Conservation (phyloP, 345 rosid genomes). For the Durio zibethinus region DNA sequence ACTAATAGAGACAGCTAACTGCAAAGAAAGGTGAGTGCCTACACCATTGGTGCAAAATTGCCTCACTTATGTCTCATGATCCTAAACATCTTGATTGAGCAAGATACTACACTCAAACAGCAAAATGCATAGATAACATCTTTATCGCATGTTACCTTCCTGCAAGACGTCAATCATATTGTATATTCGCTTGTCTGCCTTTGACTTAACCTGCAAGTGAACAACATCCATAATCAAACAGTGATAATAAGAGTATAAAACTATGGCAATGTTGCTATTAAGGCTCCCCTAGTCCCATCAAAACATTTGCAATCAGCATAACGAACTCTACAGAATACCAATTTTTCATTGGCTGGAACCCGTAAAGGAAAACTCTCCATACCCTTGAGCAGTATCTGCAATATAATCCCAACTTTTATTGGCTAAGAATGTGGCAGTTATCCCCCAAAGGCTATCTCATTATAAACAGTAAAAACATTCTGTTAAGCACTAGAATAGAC, state of each 20-base stretch:
- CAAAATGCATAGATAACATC: not conserved
- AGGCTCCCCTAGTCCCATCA: not conserved
- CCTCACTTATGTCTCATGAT: not conserved
- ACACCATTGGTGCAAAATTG: not conserved
- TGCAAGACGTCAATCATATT: constrained; percentile 79
- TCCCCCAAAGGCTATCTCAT: not conserved
- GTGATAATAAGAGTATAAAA: not conserved
- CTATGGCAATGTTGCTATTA: not conserved
- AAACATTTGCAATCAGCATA: not conserved
- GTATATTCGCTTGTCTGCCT: constrained; percentile 71
- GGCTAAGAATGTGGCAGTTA: not conserved
- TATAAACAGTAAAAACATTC: not conserved
- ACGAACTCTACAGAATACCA: not conserved
- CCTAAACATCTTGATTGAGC: not conserved
- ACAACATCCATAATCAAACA: not conserved
- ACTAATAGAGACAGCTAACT: not conserved
- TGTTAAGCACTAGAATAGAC: not conserved
- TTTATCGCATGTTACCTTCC: constrained; percentile 73
- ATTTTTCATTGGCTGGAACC: not conserved
- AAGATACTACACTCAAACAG: not conserved
- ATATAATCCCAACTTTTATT: not conserved
- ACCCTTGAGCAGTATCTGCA: not conserved
- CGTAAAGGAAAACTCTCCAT: not conserved
- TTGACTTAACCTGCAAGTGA: constrained; percentile 49
- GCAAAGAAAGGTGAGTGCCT: not conserved